Conservation (phyloP, 495 filamentous ascomycete species). For the Hypoxylon rickii region DNA sequence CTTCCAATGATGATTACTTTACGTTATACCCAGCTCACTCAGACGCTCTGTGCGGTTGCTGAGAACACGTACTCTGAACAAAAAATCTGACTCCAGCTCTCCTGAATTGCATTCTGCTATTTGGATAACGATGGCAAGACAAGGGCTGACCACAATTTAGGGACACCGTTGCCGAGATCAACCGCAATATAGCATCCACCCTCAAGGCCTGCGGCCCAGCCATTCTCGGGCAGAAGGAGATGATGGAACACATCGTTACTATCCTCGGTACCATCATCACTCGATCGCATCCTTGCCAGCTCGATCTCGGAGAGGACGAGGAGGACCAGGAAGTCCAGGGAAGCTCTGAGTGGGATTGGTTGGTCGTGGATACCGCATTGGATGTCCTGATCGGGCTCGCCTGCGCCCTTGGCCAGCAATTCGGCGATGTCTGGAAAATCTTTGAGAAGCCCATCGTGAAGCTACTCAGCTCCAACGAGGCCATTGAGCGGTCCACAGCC, state of each 20-base stretch:
- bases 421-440: slow-evolving; percentile 86
- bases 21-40: slow-evolving; percentile 99
- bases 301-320: slow-evolving; percentile 80
- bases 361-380: slow-evolving; percentile 89
- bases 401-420: slow-evolving; percentile 77
- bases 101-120: slow-evolving; percentile 5
- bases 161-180: slow-evolving; percentile 90
- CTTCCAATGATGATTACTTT: slow-evolving; percentile 77
- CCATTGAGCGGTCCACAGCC: slow-evolving; percentile 82
- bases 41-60: slow-evolving; percentile 86
- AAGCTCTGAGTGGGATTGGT: slow-evolving; percentile 95
- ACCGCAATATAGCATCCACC: slow-evolving; percentile 89
- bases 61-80: slow-evolving; percentile 74
- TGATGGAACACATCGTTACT: slow-evolving; percentile 58
- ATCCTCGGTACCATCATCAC: slow-evolving; percentile 78
- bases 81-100: slow-evolving; percentile 52
- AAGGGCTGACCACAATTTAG: slow-evolving; percentile 58
- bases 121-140: slow-evolving; percentile 11
- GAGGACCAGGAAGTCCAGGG: slow-evolving; percentile 74
- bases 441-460: slow-evolving; percentile 90
- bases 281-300: slow-evolving; percentile 88
- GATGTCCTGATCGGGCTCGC: slow-evolving; percentile 86
- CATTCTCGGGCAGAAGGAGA: slow-evolving; percentile 71
- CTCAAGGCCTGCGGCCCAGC: slow-evolving; percentile 90
- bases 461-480: slow-evolving; percentile 81